Evolutionary conservation across 208 protist genomes (phyloP), one percentile per base, ranked within the genome.

Genomic region (Leishmania major): DNA sequence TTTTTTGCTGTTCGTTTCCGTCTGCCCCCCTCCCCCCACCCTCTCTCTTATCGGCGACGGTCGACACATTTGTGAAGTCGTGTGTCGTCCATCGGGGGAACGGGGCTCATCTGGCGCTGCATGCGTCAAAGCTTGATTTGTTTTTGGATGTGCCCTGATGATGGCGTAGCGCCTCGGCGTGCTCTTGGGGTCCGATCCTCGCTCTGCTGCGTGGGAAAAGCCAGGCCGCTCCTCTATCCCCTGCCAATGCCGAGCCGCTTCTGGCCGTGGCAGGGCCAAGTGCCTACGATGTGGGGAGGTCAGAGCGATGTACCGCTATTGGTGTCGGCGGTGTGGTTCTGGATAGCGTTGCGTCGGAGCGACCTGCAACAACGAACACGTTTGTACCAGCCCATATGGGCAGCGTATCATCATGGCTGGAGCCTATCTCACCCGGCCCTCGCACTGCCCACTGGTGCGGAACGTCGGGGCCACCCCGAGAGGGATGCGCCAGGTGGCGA

Each of bases 1-100:
- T 40, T 40, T 86, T 45, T 82, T 86, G 66, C n/a, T 43, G 43
- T 15, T n/a, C 13, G 31, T 47, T 28, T 25, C 22, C 37, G 3
- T 72, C 67, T 47, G 35, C 15, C 62, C 19, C 62, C 64, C 64
- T 69, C 37, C 37, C 37, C 37, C 37, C 37, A 0, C 35, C 1
- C 10, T 66, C 60, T 31, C 60, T 66, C 35, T n/a, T 25, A 19
- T 22, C 0, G 31, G 62, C 31, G 62, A 67, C 28, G 40, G 62
- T 19, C 62, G 11, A 40, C 15, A n/a, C 15, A 67, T 40, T 22
- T 4, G 31, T 67, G 15, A 40, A 31, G 31, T 40, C 15, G 62
- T 19, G 15, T 67, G 31, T 67, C 62, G 22, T 40, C 62, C 15
- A 67, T 22, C 31, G 1, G n/a, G 0, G 40, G 3, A 67, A 3